These are phyloP conservation scores for Termitomyces sp. DNA, from an alignment of 1,284 basidiomycete species.

Conservation along the genomic window DNA sequence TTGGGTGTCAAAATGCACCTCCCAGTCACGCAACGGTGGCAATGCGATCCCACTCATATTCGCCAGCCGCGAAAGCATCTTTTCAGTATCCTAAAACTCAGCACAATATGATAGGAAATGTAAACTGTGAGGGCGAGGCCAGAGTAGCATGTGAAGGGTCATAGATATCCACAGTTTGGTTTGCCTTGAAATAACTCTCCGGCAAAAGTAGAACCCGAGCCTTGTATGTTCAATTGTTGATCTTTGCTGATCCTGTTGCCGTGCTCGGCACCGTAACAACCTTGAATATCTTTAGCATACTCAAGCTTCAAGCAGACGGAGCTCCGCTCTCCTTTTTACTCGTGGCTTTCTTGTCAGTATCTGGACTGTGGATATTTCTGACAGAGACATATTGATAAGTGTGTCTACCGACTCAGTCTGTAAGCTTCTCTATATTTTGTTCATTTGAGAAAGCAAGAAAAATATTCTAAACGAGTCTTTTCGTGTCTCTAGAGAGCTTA, in stretches of 20 bases:
- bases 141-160: conserved; percentile 1
- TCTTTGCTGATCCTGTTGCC: not conserved
- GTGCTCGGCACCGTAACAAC: not conserved
- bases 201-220: not conserved
- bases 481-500: not conserved
- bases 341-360: not conserved
- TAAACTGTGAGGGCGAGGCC: not conserved
- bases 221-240: not conserved
- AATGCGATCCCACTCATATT: not conserved
- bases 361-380: not conserved
- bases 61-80: not conserved
- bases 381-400: not conserved
- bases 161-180: not conserved
- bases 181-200: not conserved
- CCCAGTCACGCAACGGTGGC: not conserved
- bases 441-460: not conserved
- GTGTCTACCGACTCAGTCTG: not conserved
- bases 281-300: not conserved
- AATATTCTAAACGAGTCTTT: no score
- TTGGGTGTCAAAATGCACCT: not conserved
- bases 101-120: not conserved
- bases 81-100: not conserved
- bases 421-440: no score
- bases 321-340: conserved; percentile 1
- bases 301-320: not conserved